These are phyloP conservation scores for Durotheca rogersii DNA, from an alignment of 495 filamentous ascomycete genomes.

Conservation along the genomic window DNA sequence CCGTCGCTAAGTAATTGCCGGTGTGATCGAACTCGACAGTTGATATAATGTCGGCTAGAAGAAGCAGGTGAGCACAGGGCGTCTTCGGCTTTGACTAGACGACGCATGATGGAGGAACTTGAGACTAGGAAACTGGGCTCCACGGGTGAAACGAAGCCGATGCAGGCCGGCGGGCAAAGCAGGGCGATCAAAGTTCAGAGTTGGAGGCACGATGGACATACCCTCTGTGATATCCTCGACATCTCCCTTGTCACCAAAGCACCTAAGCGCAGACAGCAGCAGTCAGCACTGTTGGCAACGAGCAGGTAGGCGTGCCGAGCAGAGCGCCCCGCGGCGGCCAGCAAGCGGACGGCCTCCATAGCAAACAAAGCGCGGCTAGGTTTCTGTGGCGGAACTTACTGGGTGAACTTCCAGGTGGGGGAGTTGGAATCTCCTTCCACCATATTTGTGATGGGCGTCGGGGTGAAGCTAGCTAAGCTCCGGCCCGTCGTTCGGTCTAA, in stretches of 20 bases:
- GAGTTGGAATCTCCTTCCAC: conserved; percentile 90
- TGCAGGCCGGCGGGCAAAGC: not conserved
- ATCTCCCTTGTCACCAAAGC: conserved; percentile 99
- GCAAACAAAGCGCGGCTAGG: not conserved
- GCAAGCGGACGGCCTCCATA: not conserved
- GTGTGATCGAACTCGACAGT: conserved; percentile 99
- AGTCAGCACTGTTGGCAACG: conserved; percentile 22
- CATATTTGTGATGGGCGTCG: conserved; percentile 64
- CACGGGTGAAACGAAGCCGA: no score
- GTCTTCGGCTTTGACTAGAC: not conserved
- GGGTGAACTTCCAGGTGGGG: conserved; percentile 99
- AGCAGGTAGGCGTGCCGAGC: not conserved
- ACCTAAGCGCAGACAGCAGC: conserved; percentile 54
- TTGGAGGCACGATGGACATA: conserved; percentile 43
- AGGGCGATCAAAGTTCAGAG: no score
- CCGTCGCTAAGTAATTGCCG: conserved; percentile 95
- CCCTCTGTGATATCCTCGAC: conserved; percentile 99
- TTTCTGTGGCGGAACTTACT: conserved; percentile 66
- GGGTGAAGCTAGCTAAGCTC: conserved; percentile 35
- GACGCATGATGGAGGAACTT: no score
- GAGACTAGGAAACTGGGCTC: no score
- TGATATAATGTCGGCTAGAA: conserved; percentile 93
- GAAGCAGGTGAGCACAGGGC: conserved; percentile 30
- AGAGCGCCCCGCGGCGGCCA: not conserved
- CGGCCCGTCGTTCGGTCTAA: conserved; percentile 18